phyloP scores from a whole-genome alignment of 768 basidiomycete genomes.

The Kwoniella sp. region DNA sequence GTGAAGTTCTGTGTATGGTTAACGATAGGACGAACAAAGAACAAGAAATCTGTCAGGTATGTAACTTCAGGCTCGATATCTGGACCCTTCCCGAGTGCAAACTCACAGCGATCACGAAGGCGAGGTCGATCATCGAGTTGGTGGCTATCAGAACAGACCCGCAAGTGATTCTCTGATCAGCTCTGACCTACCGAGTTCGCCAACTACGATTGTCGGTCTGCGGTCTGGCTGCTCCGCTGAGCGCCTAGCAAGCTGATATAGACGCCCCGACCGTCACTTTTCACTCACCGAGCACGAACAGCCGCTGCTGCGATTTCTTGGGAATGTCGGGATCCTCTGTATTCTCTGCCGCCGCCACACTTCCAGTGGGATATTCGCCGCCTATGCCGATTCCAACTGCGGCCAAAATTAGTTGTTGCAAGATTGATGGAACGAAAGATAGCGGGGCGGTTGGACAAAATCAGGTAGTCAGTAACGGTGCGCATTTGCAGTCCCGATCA shows the following conservation, averaged over 20 bases:
- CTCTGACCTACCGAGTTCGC: no score
- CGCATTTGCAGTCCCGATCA: conserved; percentile 77
- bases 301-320: conserved; percentile 79
- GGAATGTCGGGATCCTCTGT: conserved; percentile 76
- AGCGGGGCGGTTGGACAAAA: no score
- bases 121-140: conserved; percentile 77
- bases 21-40: neutral
- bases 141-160: conserved; percentile 64
- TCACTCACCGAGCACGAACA: conserved; percentile 64
- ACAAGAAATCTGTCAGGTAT: neutral
- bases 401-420: neutral
- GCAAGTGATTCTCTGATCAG: no score
- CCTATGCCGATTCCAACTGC: conserved; percentile 28
- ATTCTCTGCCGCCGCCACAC: conserved; percentile 66
- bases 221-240: no score
- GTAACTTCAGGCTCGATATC: neutral
- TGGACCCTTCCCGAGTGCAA: neutral
- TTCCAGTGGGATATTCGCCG: conserved; percentile 74
- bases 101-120: conserved; percentile 63
- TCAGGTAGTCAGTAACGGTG: no score
- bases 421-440: no score
- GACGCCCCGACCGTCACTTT: neutral
- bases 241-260: no score
- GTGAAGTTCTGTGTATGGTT: conserved; percentile 29
- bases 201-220: no score